Base-by-base conservation (phyloP, 2,329 filamentous ascomycete species). In the Calonectria fujianensis region DNA sequence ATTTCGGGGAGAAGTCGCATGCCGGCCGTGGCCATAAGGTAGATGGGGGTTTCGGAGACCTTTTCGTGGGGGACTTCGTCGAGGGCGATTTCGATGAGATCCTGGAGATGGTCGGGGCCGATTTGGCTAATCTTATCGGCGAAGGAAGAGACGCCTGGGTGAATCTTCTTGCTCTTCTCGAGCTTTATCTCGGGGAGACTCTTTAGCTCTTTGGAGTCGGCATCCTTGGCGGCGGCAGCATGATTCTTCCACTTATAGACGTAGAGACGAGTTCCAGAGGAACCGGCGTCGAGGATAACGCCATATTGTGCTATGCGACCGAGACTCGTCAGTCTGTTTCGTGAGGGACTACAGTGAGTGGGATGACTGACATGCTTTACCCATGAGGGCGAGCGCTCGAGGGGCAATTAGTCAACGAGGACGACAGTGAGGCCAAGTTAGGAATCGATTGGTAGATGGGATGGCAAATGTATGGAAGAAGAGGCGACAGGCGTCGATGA, bases 211-310 rank as follows among this genome's bases (percentile, higher is more conserved):
- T 80, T 72, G 20, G 77, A 68, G 16, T 82, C 82, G 31, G 83
- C 79, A 71, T 93, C 92, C 89, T 81, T 91, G 88, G 77, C 69
- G 51, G 94, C 93, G 79, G 90, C 90, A 50, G 91, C 88, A 77
- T 93, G 93, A 82, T 97, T 94, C 82, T 96, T 91, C 97, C 97
- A 99, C 85, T 93, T 92, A 87, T 99, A 99, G 73, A 99, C 92
- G 85, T 99, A 95, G 77, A 98, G 90, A 84, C 97, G 94, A 82
- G 96, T 98, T 84, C 97, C 96, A 85, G 97, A 98, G 85, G 97
- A 98, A 80, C 97, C 97, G 84, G 97, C 97, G 90, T 99, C 97
- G 82, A 99, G 91, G 83, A 99, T 96, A 81, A 98, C 95, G 84
- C 96, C 97, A 90, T 97, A 98, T 87, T 91, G 90, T 82, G 89